These are phyloP conservation scores for Cercospora sojina DNA, from an alignment of 2,329 filamentous ascomycete genomes.

Conservation along the genomic window DNA sequence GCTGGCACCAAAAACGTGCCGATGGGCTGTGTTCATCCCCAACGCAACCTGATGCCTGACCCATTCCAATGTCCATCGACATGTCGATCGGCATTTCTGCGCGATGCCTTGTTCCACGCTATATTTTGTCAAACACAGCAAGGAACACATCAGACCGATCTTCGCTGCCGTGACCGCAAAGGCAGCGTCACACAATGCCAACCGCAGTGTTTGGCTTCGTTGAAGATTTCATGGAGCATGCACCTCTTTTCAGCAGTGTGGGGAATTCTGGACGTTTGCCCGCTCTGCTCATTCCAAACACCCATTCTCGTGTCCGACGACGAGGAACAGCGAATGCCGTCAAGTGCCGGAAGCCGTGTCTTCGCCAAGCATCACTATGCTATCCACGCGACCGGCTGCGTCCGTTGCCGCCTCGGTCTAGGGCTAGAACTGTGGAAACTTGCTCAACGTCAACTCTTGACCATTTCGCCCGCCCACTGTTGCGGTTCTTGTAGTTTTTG, in stretches of 20 bases:
- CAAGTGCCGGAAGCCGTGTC: not conserved
- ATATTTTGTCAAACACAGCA: not conserved
- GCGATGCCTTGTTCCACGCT: not conserved
- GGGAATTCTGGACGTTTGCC: not conserved
- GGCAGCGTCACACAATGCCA: not conserved
- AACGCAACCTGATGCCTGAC: not conserved
- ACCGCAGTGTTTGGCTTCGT: not conserved
- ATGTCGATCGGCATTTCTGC: not conserved
- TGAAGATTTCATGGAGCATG: not conserved
- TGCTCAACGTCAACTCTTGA: constrained; percentile 3
- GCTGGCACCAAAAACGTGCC: not conserved
- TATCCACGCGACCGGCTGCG: not conserved
- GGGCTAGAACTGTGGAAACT: constrained; percentile 4
- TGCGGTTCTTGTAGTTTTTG: not conserved
- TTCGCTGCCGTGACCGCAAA: not conserved
- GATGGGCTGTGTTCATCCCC: not conserved
- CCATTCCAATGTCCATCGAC: not conserved
- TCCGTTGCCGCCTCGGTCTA: not conserved
- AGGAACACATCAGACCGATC: not conserved
- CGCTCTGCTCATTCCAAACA: not conserved
- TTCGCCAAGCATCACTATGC: not conserved
- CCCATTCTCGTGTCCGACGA: not conserved
- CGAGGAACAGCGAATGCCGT: not conserved
- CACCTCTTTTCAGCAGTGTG: not conserved
- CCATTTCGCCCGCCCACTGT: not conserved